Conservation (phyloP, 345 rosid species). For the Salix exigua region DNA sequence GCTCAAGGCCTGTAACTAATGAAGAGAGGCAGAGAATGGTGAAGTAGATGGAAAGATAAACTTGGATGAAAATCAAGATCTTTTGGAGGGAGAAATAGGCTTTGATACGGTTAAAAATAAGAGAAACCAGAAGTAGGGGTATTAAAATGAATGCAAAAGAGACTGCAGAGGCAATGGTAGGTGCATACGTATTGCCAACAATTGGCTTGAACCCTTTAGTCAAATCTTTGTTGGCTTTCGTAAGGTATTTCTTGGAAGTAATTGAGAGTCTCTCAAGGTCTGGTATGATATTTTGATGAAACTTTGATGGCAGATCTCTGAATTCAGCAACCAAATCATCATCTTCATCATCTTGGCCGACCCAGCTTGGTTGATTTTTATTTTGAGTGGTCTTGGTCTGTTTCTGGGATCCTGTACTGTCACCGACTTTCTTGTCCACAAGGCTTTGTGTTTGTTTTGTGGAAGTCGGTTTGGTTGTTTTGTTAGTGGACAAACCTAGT, state of each 20-base stretch:
- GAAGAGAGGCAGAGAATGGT: constrained; percentile 73
- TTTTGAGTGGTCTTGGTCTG: constrained; percentile 6
- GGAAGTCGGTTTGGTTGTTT: constrained; percentile 42
- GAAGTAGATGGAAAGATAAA: constrained; percentile 93
- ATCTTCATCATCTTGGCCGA: constrained; percentile 54
- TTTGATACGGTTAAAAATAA: constrained; percentile 68
- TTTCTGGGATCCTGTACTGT: constrained; percentile 22
- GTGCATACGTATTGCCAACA: constrained; percentile 73
- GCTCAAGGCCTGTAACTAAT: constrained; percentile 75
- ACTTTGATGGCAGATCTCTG: constrained; percentile 67
- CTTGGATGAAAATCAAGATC: constrained; percentile 71
- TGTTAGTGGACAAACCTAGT: constrained; percentile 44
- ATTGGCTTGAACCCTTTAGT: constrained; percentile 73
- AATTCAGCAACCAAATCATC: constrained; percentile 63
- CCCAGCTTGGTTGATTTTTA: constrained; percentile 35
- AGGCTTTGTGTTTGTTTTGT: constrained; percentile 20
- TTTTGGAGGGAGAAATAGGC: constrained; percentile 87
- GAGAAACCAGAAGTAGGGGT: constrained; percentile 76
- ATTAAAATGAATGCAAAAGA: constrained; percentile 67
- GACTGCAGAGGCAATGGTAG: constrained; percentile 58
- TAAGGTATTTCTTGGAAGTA: constrained; percentile 66
- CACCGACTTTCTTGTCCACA: constrained; percentile 23
- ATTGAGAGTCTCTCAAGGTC: constrained; percentile 79
- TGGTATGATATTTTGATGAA: constrained; percentile 69
- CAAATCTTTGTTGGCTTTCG: constrained; percentile 74